Percentiles rank a stretch among this genome's conserved stretches.
These are phyloP conservation scores for Helianthus tuberosus DNA, from an alignment of 129 eudicot species.

Conservation along the genomic window DNA sequence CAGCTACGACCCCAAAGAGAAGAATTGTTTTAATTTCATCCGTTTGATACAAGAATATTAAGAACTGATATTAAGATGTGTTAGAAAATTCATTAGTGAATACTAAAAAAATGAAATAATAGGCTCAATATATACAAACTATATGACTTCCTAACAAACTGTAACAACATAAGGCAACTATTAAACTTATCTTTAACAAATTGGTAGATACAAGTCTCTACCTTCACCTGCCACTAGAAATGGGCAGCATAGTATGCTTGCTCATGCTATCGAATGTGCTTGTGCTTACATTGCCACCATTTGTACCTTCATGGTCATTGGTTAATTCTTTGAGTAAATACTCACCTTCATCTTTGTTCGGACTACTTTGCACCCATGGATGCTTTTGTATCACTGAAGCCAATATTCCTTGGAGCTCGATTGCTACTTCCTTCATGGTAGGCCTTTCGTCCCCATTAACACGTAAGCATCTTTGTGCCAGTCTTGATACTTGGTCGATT, in stretches of 20 bases:
- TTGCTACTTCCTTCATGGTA: constrained; percentile 46
- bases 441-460: constrained; percentile 45
- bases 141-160: no score
- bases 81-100: no score
- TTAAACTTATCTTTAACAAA: no score
- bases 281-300: not conserved
- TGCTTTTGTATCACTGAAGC: not conserved
- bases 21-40: no score
- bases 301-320: not conserved
- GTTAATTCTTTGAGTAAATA: constrained; percentile 24
- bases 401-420: constrained; percentile 36
- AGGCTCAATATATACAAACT: no score
- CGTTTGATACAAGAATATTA: no score
- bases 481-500: constrained; percentile 25
- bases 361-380: no score
- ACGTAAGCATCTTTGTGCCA: constrained; percentile 33
- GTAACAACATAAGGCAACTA: no score
- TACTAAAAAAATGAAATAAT: no score
- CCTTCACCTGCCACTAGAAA: constrained; percentile 33
- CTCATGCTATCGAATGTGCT: constrained; percentile 27
- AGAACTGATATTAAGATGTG: no score
- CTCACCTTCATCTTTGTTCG: constrained; percentile 4
- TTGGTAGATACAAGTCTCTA: not conserved
- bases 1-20: no score
- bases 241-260: constrained; percentile 16